A percentile compares a stretch with the other conserved stretches of the same genome.
These are phyloP conservation scores for Colletotrichum phormii DNA, from an alignment of 2,329 filamentous ascomycete genomes.

Conservation along the genomic window DNA sequence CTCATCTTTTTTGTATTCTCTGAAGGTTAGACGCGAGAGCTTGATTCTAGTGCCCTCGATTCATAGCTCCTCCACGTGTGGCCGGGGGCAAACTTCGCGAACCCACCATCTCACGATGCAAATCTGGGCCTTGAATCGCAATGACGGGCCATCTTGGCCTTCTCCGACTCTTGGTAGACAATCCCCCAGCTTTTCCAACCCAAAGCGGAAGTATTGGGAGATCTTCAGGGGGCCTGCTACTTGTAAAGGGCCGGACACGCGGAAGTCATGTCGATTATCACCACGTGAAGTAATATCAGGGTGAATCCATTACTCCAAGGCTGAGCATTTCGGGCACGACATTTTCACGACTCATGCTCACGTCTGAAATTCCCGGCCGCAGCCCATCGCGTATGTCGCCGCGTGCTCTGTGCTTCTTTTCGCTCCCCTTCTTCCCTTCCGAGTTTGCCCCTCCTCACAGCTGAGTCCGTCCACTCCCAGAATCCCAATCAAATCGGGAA, in stretches of 20 bases:
- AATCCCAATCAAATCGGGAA: conserved; percentile 18
- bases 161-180: background rate
- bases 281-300: background rate
- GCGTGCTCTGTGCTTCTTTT: conserved; percentile 27
- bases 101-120: background rate
- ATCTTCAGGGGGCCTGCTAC: background rate
- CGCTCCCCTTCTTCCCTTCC: background rate
- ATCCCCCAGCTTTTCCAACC: background rate
- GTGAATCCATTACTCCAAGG: conserved; percentile 1
- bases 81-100: background rate
- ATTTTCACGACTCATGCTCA: conserved; percentile 22
- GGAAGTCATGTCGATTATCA: background rate
- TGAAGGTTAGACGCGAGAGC: background rate
- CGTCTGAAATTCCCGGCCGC: background rate
- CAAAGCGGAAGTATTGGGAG: background rate
- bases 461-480: conserved; percentile 1
- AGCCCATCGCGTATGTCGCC: background rate
- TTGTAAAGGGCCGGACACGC: background rate
- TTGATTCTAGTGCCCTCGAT: background rate
- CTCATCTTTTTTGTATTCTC: background rate
- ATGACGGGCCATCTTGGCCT: background rate
- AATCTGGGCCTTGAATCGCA: background rate
- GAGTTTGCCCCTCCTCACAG: conserved; percentile 20
- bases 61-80: background rate
- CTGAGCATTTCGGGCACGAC: conserved; percentile 10